Base-by-base conservation (phyloP, 352 stramenopile genomes). In the Phytophthora syringae region DNA sequence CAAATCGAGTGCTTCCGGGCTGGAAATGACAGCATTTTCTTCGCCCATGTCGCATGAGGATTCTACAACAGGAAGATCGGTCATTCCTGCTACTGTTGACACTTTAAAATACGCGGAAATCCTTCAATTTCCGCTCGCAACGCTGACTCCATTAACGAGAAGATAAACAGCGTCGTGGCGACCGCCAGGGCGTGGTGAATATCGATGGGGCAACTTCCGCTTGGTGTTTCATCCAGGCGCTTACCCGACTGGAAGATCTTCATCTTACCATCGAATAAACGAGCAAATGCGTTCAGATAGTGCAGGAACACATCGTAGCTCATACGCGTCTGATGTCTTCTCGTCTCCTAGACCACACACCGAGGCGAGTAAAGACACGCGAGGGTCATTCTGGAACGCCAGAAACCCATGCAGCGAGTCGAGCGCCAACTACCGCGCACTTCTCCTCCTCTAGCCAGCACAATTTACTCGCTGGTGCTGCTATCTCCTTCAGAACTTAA, bases 231-330 rank as follows among this genome's bases (percentile, higher is more conserved):
- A 42, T 86, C 65, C 5, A 93, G 54, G 7, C 82, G 74, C 22
- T 83, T 83, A 22, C 76, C 81, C 13, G 64, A 16, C 52, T 79
- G 74, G 70, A 90, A 93, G 32, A 89, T 77, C 67, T 92, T 86
- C 70, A 92, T 87, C 13, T 85, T 67, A 1, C 82, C 83, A 45
- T 89, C 86, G 39, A 93, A 77, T 16, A 93, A 27, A 50, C 91
- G 81, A 0, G 53, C 72, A 2, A 93, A 63, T 20, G 82, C 83
- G 30, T 92, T 80, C 7, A 86, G 36, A 45, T 89, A 93, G 49
- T 89, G 89, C 9, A 92, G 52, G 32, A 92, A 83, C 13, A 85
- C 77, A 16, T 91, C 85, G 39, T 89, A 88, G 4, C 69, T 79
- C 48, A 37, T 36, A 67, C 12, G 30, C 34, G 12, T 60, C 55